Evolutionary conservation across 805 yeast genomes (phyloP).

Genomic region (Wickerhamomyces bovis): DNA sequence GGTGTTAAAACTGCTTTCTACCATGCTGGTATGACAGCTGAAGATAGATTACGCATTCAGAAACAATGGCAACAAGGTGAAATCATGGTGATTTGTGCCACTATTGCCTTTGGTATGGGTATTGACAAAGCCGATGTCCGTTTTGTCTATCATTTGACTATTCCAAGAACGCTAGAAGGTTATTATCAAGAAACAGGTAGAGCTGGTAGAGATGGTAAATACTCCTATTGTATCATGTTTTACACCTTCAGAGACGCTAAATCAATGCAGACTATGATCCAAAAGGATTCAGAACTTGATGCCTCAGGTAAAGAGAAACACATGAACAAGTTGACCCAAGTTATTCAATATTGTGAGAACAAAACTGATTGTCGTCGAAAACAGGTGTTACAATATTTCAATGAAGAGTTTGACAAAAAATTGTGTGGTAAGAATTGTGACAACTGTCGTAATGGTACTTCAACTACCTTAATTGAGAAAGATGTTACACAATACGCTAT

Average conservation of each 20-base stretch:
- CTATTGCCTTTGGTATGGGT: slow-evolving; percentile 99
- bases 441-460: slow-evolving; percentile 55
- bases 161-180: slow-evolving; percentile 90
- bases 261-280: slow-evolving; percentile 68
- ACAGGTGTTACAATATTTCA: slow-evolving; percentile 85
- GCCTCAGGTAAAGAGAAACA: slow-evolving; percentile 68
- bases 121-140: slow-evolving; percentile 95
- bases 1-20: slow-evolving; percentile 73
- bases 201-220: slow-evolving; percentile 93
- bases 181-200: slow-evolving; percentile 98
- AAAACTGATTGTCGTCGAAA: slow-evolving; percentile 83
- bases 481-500: slow-evolving; percentile 67
- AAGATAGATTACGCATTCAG: slow-evolving; percentile 69
- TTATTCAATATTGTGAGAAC: slow-evolving; percentile 88
- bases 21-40: slow-evolving; percentile 92
- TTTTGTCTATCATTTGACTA: slow-evolving; percentile 79
- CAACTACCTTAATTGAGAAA: slow-evolving; percentile 39
- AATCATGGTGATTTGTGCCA: slow-evolving; percentile 84
- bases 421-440: slow-evolving; percentile 76
- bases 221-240: slow-evolving; percentile 76
- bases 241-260: slow-evolving; percentile 79
- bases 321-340: slow-evolving; percentile 68
- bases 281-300: slow-evolving; percentile 64
- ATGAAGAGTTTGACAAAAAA: slow-evolving; percentile 66
- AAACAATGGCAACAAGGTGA: slow-evolving; percentile 70